Evolutionary conservation across 2,329 filamentous ascomycete species (phyloP), one percentile per base, ranked within the genome.

Genomic region (Coniochaeta sp.): DNA sequence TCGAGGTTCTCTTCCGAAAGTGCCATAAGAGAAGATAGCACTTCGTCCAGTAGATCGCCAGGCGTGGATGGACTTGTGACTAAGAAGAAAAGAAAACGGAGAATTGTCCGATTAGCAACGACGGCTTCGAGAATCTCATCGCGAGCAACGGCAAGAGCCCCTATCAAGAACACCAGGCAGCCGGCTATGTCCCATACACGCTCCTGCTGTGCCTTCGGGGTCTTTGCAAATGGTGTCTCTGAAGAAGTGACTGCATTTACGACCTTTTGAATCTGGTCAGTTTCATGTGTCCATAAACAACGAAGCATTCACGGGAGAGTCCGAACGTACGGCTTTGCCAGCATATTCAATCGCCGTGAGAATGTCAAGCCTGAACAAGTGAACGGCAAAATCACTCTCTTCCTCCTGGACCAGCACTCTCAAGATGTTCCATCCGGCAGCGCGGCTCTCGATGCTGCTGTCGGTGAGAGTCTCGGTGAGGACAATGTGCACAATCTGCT

Each of bases 381-480:
- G 85, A 22, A 89, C 75, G 63, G 84, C 87, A 61, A 89, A 89
- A 66, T 88, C 86, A 14, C 81, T 75, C 65, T 87, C 86, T 69
- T 89, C 87, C 67, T 87, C 82, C 63, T 82, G 75, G 2, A 81
- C 82, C 58, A 89, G 75, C 47, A 84, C 79, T 64, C 81, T 79
- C 58, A 89, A 74, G 64, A 89, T 86, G 14, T 82, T 81, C 87
- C 87, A 89, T n/a, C 85, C 87, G 22, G 85, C 83, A 50, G 85
- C 82, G 55, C 83, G 79, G 65, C 84, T 85, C 72, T 89, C 85
- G 58, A 87, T 75, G 60, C 79, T 83, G 40, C 80, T 74, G 68
- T 89, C 86, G 26, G 84, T 85, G 60, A 89, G 73, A 32, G 84
- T 87, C 74, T 88, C 83, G 34, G 80, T 84, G 62, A 89, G 78